These are phyloP conservation scores for Exutisphaerella laricina DNA, from an alignment of 2,329 filamentous ascomycete genomes.

Conservation along the genomic window DNA sequence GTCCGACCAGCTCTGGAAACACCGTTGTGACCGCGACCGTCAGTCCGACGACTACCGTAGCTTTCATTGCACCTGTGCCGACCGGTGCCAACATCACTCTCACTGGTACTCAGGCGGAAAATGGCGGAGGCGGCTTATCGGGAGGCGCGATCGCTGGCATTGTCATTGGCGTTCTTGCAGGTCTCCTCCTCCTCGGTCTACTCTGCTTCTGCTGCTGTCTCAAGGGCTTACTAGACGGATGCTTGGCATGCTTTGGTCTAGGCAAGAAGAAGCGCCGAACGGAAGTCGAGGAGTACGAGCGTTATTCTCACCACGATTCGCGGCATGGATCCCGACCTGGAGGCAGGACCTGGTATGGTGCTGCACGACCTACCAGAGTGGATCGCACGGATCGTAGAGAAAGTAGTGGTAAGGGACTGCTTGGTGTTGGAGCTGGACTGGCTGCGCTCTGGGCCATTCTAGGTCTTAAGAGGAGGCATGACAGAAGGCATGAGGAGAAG, in stretches of 20 bases:
- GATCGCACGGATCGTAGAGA: slow-evolving; percentile 35
- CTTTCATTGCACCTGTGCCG: slow-evolving; percentile 50
- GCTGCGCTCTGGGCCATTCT: slow-evolving; percentile 42
- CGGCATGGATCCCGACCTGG: slow-evolving; percentile 33
- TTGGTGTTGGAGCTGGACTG: slow-evolving; percentile 39
- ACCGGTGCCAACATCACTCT: slow-evolving; percentile 46
- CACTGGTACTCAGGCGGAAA: slow-evolving; percentile 28
- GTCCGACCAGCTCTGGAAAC: slow-evolving; percentile 50
- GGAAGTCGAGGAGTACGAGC: slow-evolving; percentile 56
- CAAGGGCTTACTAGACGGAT: slow-evolving; percentile 50
- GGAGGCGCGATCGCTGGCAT: slow-evolving; percentile 74
- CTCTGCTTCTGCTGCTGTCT: slow-evolving; percentile 68
- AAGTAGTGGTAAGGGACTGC: slow-evolving; percentile 27
- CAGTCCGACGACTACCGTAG: slow-evolving; percentile 42
- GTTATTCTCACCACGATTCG: slow-evolving; percentile 54
- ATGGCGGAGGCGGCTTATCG: slow-evolving; percentile 48
- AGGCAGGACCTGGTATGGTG: slow-evolving; percentile 46
- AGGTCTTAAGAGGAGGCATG: slow-evolving; percentile 42
- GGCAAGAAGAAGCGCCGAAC: slow-evolving; percentile 46
- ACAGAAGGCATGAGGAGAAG: slow-evolving; percentile 38
- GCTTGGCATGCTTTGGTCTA: slow-evolving; percentile 57
- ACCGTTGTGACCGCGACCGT: slow-evolving; percentile 47
- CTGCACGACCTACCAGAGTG: slow-evolving; percentile 30
- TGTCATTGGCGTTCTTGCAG: slow-evolving; percentile 66
- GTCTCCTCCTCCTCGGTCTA: slow-evolving; percentile 60